phyloP scores from a whole-genome alignment of 225 moss, liverwort and hornwort species.

The Anthoceros angustus region DNA sequence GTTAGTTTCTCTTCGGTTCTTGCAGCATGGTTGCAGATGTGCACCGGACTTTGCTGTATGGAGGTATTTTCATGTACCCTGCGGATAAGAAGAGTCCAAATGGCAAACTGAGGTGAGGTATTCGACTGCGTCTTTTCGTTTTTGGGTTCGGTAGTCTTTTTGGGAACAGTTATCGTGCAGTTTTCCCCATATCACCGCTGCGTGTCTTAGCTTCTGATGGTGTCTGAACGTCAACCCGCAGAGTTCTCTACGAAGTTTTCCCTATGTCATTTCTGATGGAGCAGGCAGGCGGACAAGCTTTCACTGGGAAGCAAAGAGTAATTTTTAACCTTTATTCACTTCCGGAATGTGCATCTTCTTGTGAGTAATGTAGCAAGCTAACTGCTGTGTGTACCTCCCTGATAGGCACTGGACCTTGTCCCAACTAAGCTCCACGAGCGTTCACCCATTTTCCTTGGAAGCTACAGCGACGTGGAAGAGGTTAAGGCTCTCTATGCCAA shows the following conservation, averaged over 20 bases:
- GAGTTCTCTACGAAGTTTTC: constrained; percentile 94
- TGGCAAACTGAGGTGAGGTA: constrained; percentile 68
- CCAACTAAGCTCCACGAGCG: constrained; percentile 82
- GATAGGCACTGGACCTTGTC: constrained; percentile 73
- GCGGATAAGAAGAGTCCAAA: constrained; percentile 86
- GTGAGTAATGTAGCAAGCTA: neutral
- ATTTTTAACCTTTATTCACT: constrained; percentile 4
- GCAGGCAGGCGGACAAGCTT: constrained; percentile 91
- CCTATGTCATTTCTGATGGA: constrained; percentile 99
- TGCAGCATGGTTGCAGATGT: constrained; percentile 99
- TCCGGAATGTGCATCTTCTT: neutral
- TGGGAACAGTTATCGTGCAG: neutral
- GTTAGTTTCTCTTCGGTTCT: neutral
- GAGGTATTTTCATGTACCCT: constrained; percentile 96
- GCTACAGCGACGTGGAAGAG: constrained; percentile 85
- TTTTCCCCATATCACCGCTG: neutral
- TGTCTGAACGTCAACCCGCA: constrained; percentile 12
- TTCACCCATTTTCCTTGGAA: constrained; percentile 93
- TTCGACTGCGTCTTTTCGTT: neutral
- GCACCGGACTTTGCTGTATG: constrained; percentile 85
- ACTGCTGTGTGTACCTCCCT: constrained; percentile 4
- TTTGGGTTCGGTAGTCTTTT: neutral
- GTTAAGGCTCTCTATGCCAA: constrained; percentile 64
- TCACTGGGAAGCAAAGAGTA: constrained; percentile 85
- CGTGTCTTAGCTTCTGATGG: neutral